A percentile compares a stretch with the other conserved stretches of the same genome.
phyloP scores from a whole-genome alignment of 2,329 filamentous ascomycete species.

The Claviceps sorghi region DNA sequence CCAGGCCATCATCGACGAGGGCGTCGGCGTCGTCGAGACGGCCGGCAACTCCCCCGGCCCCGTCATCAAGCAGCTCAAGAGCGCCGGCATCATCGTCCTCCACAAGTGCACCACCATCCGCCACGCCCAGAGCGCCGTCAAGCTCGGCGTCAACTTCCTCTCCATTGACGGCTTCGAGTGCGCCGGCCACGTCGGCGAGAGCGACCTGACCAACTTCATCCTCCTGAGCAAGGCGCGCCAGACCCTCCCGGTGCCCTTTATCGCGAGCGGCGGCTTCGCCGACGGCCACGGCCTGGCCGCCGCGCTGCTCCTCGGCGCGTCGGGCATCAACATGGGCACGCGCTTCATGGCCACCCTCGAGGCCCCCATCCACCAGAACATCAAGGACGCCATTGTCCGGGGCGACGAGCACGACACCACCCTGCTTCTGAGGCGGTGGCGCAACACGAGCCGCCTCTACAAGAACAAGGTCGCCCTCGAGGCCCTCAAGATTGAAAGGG shows the following conservation, averaged over 20 bases:
- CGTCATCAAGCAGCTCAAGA: slow-evolving; percentile 79
- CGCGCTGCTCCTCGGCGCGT: slow-evolving; percentile 75
- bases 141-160: slow-evolving; percentile 91
- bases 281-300: slow-evolving; percentile 89
- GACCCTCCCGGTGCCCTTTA: slow-evolving; percentile 73
- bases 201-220: slow-evolving; percentile 80
- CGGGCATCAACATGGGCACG: slow-evolving; percentile 97
- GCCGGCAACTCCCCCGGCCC: slow-evolving; percentile 80
- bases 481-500: slow-evolving; percentile 68
- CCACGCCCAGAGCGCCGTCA: slow-evolving; percentile 80
- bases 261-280: slow-evolving; percentile 89
- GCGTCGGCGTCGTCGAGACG: slow-evolving; percentile 81
- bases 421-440: slow-evolving; percentile 78
- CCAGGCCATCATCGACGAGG: slow-evolving; percentile 84
- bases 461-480: slow-evolving; percentile 76
- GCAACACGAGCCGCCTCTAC: slow-evolving; percentile 78
- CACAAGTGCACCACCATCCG: slow-evolving; percentile 98
- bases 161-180: slow-evolving; percentile 98
- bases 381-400: slow-evolving; percentile 84
- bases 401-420: slow-evolving; percentile 85
- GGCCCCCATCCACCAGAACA: slow-evolving; percentile 79
- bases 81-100: slow-evolving; percentile 60
- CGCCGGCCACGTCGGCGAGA: slow-evolving; percentile 77
- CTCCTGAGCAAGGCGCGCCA: slow-evolving; percentile 76
- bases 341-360: slow-evolving; percentile 95